These are phyloP conservation scores for Penicillium sp. DNA, from an alignment of 2,329 filamentous ascomycete species.

Conservation along the genomic window DNA sequence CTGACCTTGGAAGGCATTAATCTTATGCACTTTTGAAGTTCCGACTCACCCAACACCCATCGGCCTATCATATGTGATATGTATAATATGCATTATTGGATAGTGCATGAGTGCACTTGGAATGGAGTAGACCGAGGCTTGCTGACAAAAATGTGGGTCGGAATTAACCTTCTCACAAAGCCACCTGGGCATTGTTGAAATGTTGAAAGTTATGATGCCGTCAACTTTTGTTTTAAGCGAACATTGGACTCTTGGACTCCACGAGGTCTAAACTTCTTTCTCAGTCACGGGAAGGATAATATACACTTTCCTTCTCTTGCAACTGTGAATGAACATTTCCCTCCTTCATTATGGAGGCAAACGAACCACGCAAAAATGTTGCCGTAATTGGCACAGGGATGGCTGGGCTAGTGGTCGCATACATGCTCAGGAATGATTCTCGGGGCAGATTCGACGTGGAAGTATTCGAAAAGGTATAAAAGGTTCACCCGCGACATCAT, in stretches of 20 bases:
- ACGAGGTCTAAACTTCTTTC: background rate
- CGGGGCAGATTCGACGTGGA: conserved; percentile 43
- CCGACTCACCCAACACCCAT: background rate
- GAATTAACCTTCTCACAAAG: background rate
- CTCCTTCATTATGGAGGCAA: background rate
- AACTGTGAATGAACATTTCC: background rate
- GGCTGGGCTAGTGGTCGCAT: conserved; percentile 49
- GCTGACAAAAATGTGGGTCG: background rate
- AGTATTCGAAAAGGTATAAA: conserved; percentile 47
- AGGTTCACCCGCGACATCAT: background rate
- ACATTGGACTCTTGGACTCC: background rate
- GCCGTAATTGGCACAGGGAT: conserved; percentile 51
- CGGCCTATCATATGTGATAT: background rate
- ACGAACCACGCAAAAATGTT: conserved; percentile 24
- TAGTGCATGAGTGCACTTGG: background rate
- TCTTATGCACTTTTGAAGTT: no score
- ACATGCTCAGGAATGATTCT: conserved; percentile 44
- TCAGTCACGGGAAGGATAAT: background rate
- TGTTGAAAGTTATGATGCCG: background rate
- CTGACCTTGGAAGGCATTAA: no score
- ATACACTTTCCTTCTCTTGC: background rate
- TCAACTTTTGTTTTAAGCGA: background rate
- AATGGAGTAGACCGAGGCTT: background rate
- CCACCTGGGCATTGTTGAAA: background rate
- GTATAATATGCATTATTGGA: background rate